Percentiles rank a stretch among this genome's conserved stretches.
Evolutionary conservation across 108 stramenopile species (phyloP).

Genomic region (Nitzschia sp.): DNA sequence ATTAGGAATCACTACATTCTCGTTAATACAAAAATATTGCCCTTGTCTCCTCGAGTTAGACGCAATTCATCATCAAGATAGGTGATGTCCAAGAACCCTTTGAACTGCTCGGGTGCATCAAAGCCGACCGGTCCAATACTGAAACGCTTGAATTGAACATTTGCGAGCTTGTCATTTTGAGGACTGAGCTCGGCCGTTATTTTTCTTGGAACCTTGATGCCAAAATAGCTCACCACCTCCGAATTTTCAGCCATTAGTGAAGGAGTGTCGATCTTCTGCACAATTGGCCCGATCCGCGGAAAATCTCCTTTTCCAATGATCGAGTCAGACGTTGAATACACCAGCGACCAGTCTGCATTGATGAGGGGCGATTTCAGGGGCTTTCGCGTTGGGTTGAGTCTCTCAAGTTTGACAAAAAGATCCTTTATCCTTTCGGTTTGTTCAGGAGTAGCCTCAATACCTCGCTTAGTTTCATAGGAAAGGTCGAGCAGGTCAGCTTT

Average conservation of each 20-base stretch:
- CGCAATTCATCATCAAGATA: constrained; percentile 63
- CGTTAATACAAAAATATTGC: constrained; percentile 62
- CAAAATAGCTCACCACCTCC: constrained; percentile 45
- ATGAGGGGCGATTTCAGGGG: constrained; percentile 42
- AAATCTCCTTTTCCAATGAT: constrained; percentile 49
- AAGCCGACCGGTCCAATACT: constrained; percentile 47
- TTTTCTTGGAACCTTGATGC: constrained; percentile 38
- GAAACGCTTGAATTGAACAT: constrained; percentile 58
- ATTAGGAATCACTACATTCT: constrained; percentile 43
- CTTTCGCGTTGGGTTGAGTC: constrained; percentile 41
- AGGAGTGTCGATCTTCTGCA: constrained; percentile 49
- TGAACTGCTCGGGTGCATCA: constrained; percentile 54
- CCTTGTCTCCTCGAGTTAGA: constrained; percentile 55
- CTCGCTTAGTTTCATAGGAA: constrained; percentile 38
- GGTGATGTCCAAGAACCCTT: constrained; percentile 49
- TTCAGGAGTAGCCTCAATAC: constrained; percentile 43
- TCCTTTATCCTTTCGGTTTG: constrained; percentile 38
- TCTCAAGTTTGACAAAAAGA: constrained; percentile 45
- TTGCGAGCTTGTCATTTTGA: constrained; percentile 37
- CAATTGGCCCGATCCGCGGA: constrained; percentile 42
- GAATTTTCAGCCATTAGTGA: constrained; percentile 47
- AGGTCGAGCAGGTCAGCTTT: constrained; percentile 42
- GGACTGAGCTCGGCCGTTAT: constrained; percentile 46
- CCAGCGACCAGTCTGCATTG: constrained; percentile 55
- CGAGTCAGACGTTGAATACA: constrained; percentile 52